Evolutionary conservation across 805 yeast genomes (phyloP), one percentile per base, ranked within the genome.

Genomic region (Saccharomycopsis fibuligera): DNA sequence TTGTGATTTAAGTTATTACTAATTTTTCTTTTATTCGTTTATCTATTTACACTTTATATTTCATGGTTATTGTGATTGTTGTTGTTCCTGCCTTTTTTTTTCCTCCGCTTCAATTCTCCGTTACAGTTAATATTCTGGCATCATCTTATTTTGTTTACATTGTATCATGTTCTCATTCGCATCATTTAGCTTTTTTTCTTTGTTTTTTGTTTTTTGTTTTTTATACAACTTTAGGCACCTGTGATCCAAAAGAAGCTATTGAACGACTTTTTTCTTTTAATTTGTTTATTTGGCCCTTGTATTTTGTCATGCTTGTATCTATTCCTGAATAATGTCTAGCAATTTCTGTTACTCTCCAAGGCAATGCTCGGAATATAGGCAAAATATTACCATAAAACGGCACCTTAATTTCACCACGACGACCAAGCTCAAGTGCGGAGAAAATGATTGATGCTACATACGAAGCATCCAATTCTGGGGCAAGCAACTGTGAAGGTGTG

Each of bases 361-460:
- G 95, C 14, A 79, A 62, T 0, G 80, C 78, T 49, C 93, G 72
- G 55, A 89, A 67, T 1, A 85, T 50, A 0, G 96, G 96, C 31
- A 90, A 57, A 40, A 86, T 65, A 54, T 81, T 77, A 1, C 87
- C 89, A 63, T 90, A 91, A 39, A 82, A 68, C 0, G 98, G 97
- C 27, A 79, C 56, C 54, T 75, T 81, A 41, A 90, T 73, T 48
- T 81, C 86, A 2, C 90, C 88, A 35, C 82, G 62, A 49, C 73
- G 67, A 4, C 93, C 93, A 43, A 72, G 59, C 43, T 72, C 74
- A 29, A 87, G 65, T 0, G 86, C 78, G 3, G 63, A 59, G 16
- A 81, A 67, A 2, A 90, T 73, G 35, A 68, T 67, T 2, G 58
- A 58, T 0, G 96, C 95, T 14, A 89, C 82, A 52, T 71, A 71